A percentile compares a stretch with the other conserved stretches of the same genome.
phyloP scores from a whole-genome alignment of 176 grass and related monocot species.

The Phoenix dactylifera region DNA sequence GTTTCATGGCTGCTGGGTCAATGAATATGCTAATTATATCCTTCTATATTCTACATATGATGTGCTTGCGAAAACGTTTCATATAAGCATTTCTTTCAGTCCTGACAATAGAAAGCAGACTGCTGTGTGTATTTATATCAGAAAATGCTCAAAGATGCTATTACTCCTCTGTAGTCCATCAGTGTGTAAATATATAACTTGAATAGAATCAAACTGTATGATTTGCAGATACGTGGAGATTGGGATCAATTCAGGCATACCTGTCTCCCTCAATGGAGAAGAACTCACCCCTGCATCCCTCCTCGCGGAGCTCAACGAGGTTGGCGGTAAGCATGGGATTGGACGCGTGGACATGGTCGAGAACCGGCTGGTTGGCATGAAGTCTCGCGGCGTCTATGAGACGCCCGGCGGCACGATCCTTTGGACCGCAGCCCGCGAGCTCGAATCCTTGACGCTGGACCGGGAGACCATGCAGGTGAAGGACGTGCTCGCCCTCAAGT shows the following conservation, averaged over 20 bases:
- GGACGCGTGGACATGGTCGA: slow-evolving; percentile 88
- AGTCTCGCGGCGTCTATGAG: slow-evolving; percentile 84
- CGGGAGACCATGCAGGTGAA: slow-evolving; percentile 70
- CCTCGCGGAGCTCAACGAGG: slow-evolving; percentile 63
- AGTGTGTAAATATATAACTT: too few species aligned
- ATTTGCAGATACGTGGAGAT: slow-evolving; percentile 67
- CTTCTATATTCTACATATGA: too few species aligned
- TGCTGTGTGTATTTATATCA: too few species aligned
- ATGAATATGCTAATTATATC: too few species aligned
- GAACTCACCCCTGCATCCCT: slow-evolving; percentile 62
- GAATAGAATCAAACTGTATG: background rate
- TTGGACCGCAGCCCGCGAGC: slow-evolving; percentile 52
- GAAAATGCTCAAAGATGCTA: too few species aligned
- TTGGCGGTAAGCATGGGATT: slow-evolving; percentile 73
- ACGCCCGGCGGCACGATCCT: slow-evolving; percentile 94
- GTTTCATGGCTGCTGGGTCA: too few species aligned
- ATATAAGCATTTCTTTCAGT: too few species aligned
- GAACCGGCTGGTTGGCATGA: slow-evolving; percentile 90
- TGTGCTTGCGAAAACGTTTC: too few species aligned
- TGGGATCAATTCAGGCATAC: slow-evolving; percentile 59
- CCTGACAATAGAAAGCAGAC: too few species aligned
- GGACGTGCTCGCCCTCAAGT: slow-evolving; percentile 66
- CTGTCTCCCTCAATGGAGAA: slow-evolving; percentile 72
- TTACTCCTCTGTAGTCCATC: too few species aligned
- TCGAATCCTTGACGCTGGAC: slow-evolving; percentile 66